Evolutionary conservation across 306 rosid species (phyloP), one percentile per base, ranked within the genome.

Genomic region (Cyclanthera cordifolia): DNA sequence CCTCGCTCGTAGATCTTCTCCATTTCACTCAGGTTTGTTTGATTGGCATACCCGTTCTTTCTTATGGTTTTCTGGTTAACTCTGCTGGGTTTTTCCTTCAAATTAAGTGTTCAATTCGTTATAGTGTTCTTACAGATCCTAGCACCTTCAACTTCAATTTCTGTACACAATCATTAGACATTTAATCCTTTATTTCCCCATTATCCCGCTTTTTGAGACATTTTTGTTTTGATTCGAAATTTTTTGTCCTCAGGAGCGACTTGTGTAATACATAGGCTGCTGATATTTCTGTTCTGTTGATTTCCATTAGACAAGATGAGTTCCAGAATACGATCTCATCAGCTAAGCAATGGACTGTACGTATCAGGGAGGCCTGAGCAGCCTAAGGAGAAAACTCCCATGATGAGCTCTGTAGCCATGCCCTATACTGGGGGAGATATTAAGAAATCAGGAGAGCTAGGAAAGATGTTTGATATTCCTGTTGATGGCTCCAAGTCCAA

Each of bases 291-390:
- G 24, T 25, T 53, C 53, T 54, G 54, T 46, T 55, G 58, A 55
- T 57, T 56, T 28, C 39, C 27, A 57, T 27, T 53, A 79, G 49
- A 80, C 72, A 83, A 73, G 85, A 93, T 93, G 98, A 91, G 98
- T 87, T 93, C 98, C 8, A 83, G 96, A 80, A 86, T 93, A 86
- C 95, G 91, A 68, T 93, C 98, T 79, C 98, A 93, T 89, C 95
- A 93, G 80, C 98, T 93, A 72, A 93, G 98, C 84, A 93, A 87
- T 82, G 98, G 98, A 75, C 91, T 93, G 56, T 93, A 86, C 49
- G 98, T 93, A 73, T 93, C 98, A 30, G 98, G 98, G 72, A 87
- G 98, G 82, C 98, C 98, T 73, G 98, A 93, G 74, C 96, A 86
- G 81, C 98, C 95, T 8, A 93, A 93, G 80, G 98, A 93, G 87